Base-by-base conservation (phyloP, 352 stramenopile genomes). In the Globisporangium camurandrum region DNA sequence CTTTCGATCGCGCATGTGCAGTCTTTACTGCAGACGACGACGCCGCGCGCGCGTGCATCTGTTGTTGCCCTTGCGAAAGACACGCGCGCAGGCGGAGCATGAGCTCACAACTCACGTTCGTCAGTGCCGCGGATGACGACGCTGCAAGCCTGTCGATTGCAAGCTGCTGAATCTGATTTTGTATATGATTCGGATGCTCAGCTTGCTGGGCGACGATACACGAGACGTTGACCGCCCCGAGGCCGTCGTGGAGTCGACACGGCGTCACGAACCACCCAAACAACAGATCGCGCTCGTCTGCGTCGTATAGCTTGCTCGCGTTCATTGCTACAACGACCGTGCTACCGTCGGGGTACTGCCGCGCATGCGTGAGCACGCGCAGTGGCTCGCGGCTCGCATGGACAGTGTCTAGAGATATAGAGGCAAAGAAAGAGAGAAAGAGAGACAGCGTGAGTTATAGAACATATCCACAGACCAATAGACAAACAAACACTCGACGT, bases 251-350 rank as follows among this genome's bases (percentile, higher is more conserved):
- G n/a, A 63, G 51, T 22, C 44, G 56, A 39, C 68, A 69, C 4
- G 71, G 71, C 4, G 67, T 64, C 14, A 86, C 46, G 33, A 84
- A 74, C 71, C 71, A 86, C 17, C 69, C 72, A 38, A 86, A 84
- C 20, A 82, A 51, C 17, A 86, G 41, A n/a, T 64, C 59, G 20
- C 26, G 49, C 42, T 72, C 66, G 27, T 54, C 56, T 0, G 40
- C 46, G 9, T 71, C 56, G 27, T 61, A 58, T 8, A 58, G 44
- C 23, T 59, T 49, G 16, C 41, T 42, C 11, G 45, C 55, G 24
- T 53, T 67, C 30, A 73, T 44, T 22, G 70, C 68, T 33, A 85
- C 64, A 24, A 79, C 61, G 19, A 85, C 67, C 17, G 71, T 69
- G 47, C 71, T 80, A 12, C 75, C 71, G 41, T 82, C 71, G 0